Evolutionary conservation across 2,329 filamentous ascomycete species (phyloP).

Genomic region (Pseudocercospora eumusae): DNA sequence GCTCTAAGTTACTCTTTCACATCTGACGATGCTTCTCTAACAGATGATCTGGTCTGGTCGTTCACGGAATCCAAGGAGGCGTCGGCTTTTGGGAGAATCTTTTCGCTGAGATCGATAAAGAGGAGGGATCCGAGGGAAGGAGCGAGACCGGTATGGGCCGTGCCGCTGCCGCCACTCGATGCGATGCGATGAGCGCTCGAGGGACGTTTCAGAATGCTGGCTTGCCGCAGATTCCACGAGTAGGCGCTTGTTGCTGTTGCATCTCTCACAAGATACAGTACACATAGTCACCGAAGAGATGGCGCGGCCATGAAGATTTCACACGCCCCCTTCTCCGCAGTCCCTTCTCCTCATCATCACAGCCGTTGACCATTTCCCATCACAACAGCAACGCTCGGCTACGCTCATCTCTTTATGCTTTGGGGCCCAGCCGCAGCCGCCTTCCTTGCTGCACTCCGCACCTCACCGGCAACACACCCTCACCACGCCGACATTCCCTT

Average conservation of each 20-base stretch:
- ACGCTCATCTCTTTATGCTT: slow-evolving; percentile 18
- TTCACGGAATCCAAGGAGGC: not conserved
- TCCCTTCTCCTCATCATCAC: not conserved
- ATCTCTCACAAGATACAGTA: not conserved
- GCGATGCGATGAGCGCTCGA: not conserved
- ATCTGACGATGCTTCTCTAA: not conserved
- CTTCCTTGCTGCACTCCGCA: not conserved
- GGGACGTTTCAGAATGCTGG: not conserved
- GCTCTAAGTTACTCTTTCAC: not conserved
- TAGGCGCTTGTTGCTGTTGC: too few species aligned
- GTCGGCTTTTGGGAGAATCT: too few species aligned
- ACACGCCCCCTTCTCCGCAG: not conserved
- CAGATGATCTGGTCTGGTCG: not conserved
- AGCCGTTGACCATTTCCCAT: not conserved
- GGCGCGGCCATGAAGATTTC: not conserved
- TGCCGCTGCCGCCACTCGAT: not conserved
- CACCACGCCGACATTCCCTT: slow-evolving; percentile 9
- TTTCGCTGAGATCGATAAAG: too few species aligned
- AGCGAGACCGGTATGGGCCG: too few species aligned
- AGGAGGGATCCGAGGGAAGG: too few species aligned
- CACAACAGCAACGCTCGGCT: not conserved
- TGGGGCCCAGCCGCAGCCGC: not conserved
- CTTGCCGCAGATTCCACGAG: slow-evolving; percentile 5
- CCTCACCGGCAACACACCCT: not conserved
- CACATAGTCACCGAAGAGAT: too few species aligned